phyloP scores from a whole-genome alignment of 2,329 filamentous ascomycete species.

The Xylaria arbuscula region DNA sequence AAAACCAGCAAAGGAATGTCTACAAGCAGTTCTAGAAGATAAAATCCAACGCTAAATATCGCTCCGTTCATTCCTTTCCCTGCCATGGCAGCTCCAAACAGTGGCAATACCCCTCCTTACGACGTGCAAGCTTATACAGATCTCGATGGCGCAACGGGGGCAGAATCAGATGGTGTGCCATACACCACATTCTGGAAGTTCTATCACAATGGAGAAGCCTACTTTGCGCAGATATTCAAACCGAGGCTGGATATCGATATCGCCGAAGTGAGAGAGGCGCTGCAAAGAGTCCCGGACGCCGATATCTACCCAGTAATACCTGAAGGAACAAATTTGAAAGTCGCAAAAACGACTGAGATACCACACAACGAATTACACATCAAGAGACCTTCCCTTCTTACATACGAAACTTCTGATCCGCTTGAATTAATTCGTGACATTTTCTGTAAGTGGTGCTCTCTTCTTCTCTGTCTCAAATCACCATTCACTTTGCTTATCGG shows the following conservation, averaged over 20 bases:
- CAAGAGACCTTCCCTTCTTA: slow-evolving; percentile 37
- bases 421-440: slow-evolving; percentile 29
- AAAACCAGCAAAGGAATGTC: too few species aligned
- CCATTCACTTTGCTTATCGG: slow-evolving; percentile 1
- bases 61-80: not conserved
- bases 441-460: slow-evolving; percentile 33
- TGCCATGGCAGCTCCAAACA: slow-evolving; percentile 25
- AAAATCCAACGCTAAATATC: not conserved
- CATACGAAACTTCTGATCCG: slow-evolving; percentile 27
- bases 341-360: slow-evolving; percentile 14
- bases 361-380: slow-evolving; percentile 33
- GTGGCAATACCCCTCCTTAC: slow-evolving; percentile 23
- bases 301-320: slow-evolving; percentile 39
- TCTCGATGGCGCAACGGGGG: slow-evolving; percentile 32
- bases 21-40: not conserved
- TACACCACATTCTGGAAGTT: slow-evolving; percentile 39
- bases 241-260: slow-evolving; percentile 32
- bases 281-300: slow-evolving; percentile 35
- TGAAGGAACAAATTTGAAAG: slow-evolving; percentile 29
- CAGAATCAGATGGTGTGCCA: slow-evolving; percentile 18
- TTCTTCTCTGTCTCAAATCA: not conserved
- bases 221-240: slow-evolving; percentile 37
- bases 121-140: slow-evolving; percentile 37
- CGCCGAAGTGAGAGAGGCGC: slow-evolving; percentile 33
- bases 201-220: slow-evolving; percentile 35